phyloP scores from a whole-genome alignment of 163 green algal species.

The Scenedesmus sp. region DNA sequence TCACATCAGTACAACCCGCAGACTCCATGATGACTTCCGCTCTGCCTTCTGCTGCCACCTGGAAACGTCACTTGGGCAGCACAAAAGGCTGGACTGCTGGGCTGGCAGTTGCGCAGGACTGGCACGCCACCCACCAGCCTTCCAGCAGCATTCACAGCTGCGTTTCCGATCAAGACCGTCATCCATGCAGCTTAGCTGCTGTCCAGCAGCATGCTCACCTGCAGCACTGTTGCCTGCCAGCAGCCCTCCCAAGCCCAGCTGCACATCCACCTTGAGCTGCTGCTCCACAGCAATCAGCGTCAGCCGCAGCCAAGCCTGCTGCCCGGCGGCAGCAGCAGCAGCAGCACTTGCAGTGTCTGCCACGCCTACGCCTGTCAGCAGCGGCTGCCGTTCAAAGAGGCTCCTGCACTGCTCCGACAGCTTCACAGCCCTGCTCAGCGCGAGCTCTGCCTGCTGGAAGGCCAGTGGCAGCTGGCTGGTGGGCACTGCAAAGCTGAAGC shows the following conservation, averaged over 20 bases:
- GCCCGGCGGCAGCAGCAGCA: background rate
- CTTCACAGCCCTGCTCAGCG: conserved; percentile 16
- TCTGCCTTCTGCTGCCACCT: too few species aligned
- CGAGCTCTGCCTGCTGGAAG: conserved; percentile 27
- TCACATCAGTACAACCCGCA: background rate
- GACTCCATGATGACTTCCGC: too few species aligned
- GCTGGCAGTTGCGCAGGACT: background rate
- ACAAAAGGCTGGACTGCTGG: background rate
- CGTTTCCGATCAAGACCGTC: background rate
- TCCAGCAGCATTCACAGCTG: background rate
- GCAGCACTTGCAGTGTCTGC: background rate
- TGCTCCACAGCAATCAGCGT: conserved; percentile 7
- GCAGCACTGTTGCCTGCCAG: conserved; percentile 17
- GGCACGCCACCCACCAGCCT: background rate
- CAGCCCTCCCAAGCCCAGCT: conserved; percentile 27
- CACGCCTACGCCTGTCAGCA: conserved; percentile 13
- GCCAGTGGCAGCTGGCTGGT: conserved; percentile 21
- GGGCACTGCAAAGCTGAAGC: conserved; percentile 21
- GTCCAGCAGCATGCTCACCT: background rate
- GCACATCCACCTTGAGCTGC: conserved; percentile 24
- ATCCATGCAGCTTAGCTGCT: background rate
- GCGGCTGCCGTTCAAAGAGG: conserved; percentile 16
- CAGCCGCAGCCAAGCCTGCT: conserved; percentile 5
- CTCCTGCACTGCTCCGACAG: conserved; percentile 27
- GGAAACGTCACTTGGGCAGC: background rate